Evolutionary conservation across 75 land plant genomes (phyloP).

Genomic region (Gnetum montanum): DNA sequence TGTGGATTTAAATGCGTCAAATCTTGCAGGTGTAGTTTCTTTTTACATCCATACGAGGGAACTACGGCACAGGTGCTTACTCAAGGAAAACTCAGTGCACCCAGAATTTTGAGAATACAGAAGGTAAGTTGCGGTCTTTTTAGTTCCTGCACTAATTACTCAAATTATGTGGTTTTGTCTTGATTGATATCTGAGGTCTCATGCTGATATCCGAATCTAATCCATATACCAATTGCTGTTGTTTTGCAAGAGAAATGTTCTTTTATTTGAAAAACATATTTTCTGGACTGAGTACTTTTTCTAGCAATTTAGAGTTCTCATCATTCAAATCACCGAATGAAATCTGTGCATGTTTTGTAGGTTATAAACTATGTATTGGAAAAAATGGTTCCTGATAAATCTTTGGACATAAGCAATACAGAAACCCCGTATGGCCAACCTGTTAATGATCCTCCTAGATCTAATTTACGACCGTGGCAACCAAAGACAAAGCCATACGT

Average conservation of each 20-base stretch:
- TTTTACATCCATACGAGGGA: conserved; percentile 89
- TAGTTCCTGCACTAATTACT: background rate
- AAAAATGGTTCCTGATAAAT: conserved; percentile 80
- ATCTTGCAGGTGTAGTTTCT: conserved; percentile 91
- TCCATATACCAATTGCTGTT: background rate
- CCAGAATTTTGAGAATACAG: conserved; percentile 81
- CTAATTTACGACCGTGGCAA: conserved; percentile 63
- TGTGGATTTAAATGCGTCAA: too few relatives aligned
- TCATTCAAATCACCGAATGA: too few relatives aligned
- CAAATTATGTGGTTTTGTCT: background rate
- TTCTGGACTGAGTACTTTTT: too few relatives aligned
- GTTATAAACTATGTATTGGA: conserved; percentile 94
- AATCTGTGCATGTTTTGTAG: too few relatives aligned
- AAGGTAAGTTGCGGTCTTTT: conserved; percentile 34
- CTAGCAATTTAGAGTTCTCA: too few relatives aligned
- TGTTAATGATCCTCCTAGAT: conserved; percentile 39
- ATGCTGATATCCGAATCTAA: background rate
- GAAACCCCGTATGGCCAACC: conserved; percentile 29
- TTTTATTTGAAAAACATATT: too few relatives aligned
- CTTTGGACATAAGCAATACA: conserved; percentile 39
- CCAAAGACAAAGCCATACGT: conserved; percentile 47
- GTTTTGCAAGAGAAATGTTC: background rate
- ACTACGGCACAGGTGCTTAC: conserved; percentile 60
- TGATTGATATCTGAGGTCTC: background rate
- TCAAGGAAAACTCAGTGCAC: conserved; percentile 95